These are phyloP conservation scores for Fusarium sambucinum DNA, from an alignment of 2,329 filamentous ascomycete genomes.

Conservation along the genomic window DNA sequence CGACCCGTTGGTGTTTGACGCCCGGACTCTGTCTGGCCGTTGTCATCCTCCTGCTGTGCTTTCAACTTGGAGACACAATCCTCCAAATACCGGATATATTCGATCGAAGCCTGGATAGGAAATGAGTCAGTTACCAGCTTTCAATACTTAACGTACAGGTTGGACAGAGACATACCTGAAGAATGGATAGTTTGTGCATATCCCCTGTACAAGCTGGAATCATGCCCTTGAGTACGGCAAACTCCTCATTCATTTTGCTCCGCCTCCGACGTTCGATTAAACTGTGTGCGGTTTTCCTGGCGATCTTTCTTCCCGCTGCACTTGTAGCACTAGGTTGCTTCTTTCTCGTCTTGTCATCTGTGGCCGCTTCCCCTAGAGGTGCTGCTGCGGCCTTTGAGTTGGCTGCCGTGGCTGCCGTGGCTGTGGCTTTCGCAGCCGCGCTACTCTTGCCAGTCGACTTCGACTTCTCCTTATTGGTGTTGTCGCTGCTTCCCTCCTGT, in stretches of 20 bases:
- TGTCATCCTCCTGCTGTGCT: slow-evolving; percentile 60
- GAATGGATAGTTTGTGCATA: slow-evolving; percentile 97
- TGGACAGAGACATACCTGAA: slow-evolving; percentile 74
- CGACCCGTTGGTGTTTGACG: slow-evolving; percentile 46
- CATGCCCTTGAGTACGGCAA: slow-evolving; percentile 91
- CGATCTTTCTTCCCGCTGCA: slow-evolving; percentile 92
- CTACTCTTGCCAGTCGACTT: slow-evolving; percentile 43
- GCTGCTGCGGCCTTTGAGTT: slow-evolving; percentile 42
- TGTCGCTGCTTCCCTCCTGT: slow-evolving; percentile 54
- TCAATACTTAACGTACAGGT: not conserved
- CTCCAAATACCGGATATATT: slow-evolving; percentile 94
- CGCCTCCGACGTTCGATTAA: slow-evolving; percentile 89
- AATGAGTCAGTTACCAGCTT: slow-evolving; percentile 18
- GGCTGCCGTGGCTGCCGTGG: slow-evolving; percentile 26
- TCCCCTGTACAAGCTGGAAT: slow-evolving; percentile 96
- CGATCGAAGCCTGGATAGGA: slow-evolving; percentile 82
- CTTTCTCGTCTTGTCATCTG: slow-evolving; percentile 67
- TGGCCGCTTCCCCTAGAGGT: slow-evolving; percentile 36
- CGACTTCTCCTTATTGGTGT: slow-evolving; percentile 42
- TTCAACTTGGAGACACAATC: slow-evolving; percentile 87
- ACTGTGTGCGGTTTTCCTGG: slow-evolving; percentile 95
- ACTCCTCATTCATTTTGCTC: slow-evolving; percentile 99
- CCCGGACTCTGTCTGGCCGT: slow-evolving; percentile 47
- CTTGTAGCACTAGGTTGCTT: slow-evolving; percentile 82
- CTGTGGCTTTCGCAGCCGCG: slow-evolving; percentile 28